phyloP scores from a whole-genome alignment of 1,284 basidiomycete genomes.

The Cryptococcus deneoformans region DNA sequence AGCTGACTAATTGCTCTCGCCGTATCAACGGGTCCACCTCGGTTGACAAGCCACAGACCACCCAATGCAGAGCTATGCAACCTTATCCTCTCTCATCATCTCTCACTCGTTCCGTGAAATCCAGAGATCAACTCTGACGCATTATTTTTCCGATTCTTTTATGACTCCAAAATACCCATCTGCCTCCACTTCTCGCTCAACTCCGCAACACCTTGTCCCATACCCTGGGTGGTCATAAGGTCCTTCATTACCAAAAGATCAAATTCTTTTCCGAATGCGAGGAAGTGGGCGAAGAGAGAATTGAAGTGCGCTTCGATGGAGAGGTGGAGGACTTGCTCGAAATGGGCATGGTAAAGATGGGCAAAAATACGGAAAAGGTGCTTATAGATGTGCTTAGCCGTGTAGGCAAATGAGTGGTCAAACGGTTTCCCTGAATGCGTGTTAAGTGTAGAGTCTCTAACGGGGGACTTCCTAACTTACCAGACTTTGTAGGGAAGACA shows the following conservation, averaged over 20 bases:
- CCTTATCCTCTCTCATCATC: not conserved
- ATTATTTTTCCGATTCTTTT: not conserved
- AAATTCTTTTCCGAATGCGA: slow-evolving; percentile 80
- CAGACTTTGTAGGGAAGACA: slow-evolving; percentile 93
- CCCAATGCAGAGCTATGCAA: not conserved
- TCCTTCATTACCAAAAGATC: slow-evolving; percentile 87
- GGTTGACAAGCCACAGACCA: too few species aligned
- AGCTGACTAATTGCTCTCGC: not conserved
- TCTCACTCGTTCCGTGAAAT: not conserved
- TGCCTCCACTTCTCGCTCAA: slow-evolving; percentile 90
- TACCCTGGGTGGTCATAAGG: slow-evolving; percentile 51
- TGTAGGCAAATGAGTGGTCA: slow-evolving; percentile 81
- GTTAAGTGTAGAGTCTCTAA: not conserved
- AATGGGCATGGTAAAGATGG: slow-evolving; percentile 96
- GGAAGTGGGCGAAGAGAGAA: slow-evolving; percentile 95
- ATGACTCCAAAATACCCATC: slow-evolving; percentile 64
- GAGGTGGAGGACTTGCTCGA: slow-evolving; percentile 83
- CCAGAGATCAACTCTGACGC: not conserved
- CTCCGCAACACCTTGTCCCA: slow-evolving; percentile 61
- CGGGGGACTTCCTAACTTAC: slow-evolving; percentile 51
- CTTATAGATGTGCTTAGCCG: slow-evolving; percentile 94
- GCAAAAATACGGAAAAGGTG: slow-evolving; percentile 97
- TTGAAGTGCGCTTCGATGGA: slow-evolving; percentile 97
- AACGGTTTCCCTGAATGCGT: slow-evolving; percentile 74
- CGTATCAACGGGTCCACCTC: too few species aligned